Evolutionary conservation across 371 early-diverging fungal species (phyloP).

Genomic region (Capniomyces stellatus): DNA sequence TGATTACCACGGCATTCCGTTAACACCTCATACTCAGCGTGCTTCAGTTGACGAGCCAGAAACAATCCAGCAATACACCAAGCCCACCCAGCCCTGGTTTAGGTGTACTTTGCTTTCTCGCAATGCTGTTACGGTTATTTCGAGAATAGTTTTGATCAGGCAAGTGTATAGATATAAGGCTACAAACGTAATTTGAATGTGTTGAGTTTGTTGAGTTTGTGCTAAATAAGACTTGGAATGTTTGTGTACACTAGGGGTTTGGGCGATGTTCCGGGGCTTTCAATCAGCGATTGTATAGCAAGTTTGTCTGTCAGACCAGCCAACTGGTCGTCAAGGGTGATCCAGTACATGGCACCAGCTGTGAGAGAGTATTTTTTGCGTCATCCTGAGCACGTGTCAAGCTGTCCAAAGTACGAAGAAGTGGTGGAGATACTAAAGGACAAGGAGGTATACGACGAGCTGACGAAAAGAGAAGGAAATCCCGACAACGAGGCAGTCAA

Average conservation of each 20-base stretch:
- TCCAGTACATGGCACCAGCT: constrained; percentile 19
- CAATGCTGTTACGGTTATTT: constrained; percentile 22
- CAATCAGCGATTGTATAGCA: constrained; percentile 18
- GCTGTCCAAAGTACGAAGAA: background rate
- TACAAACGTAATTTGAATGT: no score
- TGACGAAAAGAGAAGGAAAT: background rate
- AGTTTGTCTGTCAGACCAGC: constrained; percentile 16
- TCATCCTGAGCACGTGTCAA: constrained; percentile 2
- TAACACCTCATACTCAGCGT: constrained; percentile 15
- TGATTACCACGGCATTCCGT: constrained; percentile 23
- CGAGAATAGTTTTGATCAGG: constrained; percentile 18
- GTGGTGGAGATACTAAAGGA: background rate
- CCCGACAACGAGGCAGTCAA: constrained; percentile 20
- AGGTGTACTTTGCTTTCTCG: constrained; percentile 22
- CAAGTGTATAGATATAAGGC: background rate
- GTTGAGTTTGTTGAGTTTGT: no score
- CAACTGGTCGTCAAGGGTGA: constrained; percentile 19
- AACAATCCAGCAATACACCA: no score
- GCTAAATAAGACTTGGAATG: no score
- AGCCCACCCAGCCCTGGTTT: constrained; percentile 23
- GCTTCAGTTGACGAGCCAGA: no score
- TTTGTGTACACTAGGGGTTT: constrained; percentile 10
- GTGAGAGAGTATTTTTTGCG: constrained; percentile 19
- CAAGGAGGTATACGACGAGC: background rate
- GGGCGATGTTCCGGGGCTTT: constrained; percentile 19